Percentiles rank a stretch among this genome's conserved stretches.
phyloP scores from a whole-genome alignment of 202 grass and related monocot species.

The Schoenoplectus triqueter region DNA sequence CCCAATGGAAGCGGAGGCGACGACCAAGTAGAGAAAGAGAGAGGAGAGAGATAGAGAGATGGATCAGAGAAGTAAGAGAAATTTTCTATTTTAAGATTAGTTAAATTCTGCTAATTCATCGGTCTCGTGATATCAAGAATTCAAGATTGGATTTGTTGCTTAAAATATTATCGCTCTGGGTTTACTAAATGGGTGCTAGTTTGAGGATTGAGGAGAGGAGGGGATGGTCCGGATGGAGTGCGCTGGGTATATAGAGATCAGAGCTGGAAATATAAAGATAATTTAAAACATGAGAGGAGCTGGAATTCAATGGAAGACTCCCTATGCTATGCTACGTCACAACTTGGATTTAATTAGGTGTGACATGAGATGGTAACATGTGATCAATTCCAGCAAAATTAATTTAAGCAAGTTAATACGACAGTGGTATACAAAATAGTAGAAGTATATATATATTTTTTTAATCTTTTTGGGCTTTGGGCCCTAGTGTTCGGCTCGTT shows the following conservation, averaged over 20 bases:
- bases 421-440: neutral
- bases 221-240: neutral
- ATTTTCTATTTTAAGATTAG: slow-evolving; percentile 37
- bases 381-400: slow-evolving; percentile 12
- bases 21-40: slow-evolving; percentile 32
- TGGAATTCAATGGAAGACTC: slow-evolving; percentile 20
- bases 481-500: slow-evolving; percentile 28
- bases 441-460: neutral
- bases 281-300: neutral
- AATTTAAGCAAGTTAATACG: neutral
- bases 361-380: slow-evolving; percentile 7
- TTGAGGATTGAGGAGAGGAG: slow-evolving; percentile 20
- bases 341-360: neutral
- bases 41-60: slow-evolving; percentile 25
- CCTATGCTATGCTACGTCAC: slow-evolving; percentile 2
- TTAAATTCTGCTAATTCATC: slow-evolving; percentile 18
- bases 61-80: slow-evolving; percentile 22
- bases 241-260: slow-evolving; percentile 12
- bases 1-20: slow-evolving; percentile 45
- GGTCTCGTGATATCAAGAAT: neutral
- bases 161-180: slow-evolving; percentile 26
- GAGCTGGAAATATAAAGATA: slow-evolving; percentile 21
- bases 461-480: neutral
- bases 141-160: slow-evolving; percentile 26
- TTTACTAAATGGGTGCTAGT: slow-evolving; percentile 29